Percentiles rank a stretch among this genome's conserved stretches.
phyloP scores from a whole-genome alignment of 2,329 filamentous ascomycete genomes.

The Sphaerulina musiva region DNA sequence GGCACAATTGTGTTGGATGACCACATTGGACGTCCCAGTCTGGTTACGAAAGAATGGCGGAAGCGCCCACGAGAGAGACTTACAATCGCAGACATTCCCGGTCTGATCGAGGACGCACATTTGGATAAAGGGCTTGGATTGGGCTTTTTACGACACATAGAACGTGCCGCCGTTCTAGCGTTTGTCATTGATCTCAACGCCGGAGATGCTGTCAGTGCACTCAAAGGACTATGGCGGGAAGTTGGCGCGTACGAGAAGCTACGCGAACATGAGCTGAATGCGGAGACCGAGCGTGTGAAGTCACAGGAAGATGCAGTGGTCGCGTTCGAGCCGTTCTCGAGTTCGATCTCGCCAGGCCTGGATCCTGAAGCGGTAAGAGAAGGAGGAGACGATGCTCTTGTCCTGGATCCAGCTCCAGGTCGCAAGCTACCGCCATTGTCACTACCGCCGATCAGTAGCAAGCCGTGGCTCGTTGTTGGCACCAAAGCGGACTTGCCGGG shows the following conservation, averaged over 20 bases:
- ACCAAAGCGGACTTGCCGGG: slow-evolving; percentile 81
- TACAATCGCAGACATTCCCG: slow-evolving; percentile 92
- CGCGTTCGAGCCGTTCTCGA: slow-evolving; percentile 39
- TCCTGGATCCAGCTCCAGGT: slow-evolving; percentile 24
- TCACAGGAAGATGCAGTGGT: slow-evolving; percentile 40
- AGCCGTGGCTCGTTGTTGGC: slow-evolving; percentile 94
- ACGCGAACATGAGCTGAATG: slow-evolving; percentile 63
- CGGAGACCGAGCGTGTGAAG: slow-evolving; percentile 53
- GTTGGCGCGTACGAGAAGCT: slow-evolving; percentile 81
- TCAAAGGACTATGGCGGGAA: slow-evolving; percentile 83
- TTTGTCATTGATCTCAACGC: slow-evolving; percentile 85
- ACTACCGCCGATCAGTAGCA: slow-evolving; percentile 72
- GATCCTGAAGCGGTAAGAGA: slow-evolving; percentile 17
- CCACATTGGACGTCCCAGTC: slow-evolving; percentile 64
- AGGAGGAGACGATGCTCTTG: slow-evolving; percentile 19
- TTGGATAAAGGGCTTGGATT: slow-evolving; percentile 85
- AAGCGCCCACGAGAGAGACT: slow-evolving; percentile 65
- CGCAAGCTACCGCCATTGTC: slow-evolving; percentile 41
- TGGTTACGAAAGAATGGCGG: slow-evolving; percentile 44
- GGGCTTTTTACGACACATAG: slow-evolving; percentile 87
- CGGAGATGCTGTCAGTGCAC: slow-evolving; percentile 69
- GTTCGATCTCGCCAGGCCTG: slow-evolving; percentile 33
- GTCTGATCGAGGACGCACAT: slow-evolving; percentile 85
- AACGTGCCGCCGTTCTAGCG: slow-evolving; percentile 83
- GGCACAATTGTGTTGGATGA: slow-evolving; percentile 91